Base-by-base conservation (phyloP, 352 stramenopile genomes). In the Pseudoperonospora humuli region DNA sequence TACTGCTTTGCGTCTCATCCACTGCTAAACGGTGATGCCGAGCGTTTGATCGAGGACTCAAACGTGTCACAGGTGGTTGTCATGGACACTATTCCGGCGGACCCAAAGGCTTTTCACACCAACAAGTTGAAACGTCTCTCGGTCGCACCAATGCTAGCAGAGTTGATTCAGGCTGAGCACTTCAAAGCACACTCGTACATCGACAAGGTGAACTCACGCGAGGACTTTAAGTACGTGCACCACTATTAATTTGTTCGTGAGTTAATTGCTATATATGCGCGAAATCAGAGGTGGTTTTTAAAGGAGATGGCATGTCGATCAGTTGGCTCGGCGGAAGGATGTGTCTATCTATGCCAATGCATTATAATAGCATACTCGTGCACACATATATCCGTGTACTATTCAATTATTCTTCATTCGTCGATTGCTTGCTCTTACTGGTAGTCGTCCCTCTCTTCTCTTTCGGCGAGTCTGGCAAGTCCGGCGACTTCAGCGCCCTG, bases 1-100 rank as follows among this genome's bases (percentile, higher is more conserved):
- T 93, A 91, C 66, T 87, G 79, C 65, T 95, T 95, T 50, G 81
- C 84, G 17, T 95, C 84, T 32, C 86, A 97, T 64, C 82, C 84
- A 45, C 57, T 97, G 51, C 73, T 96, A n/a, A 90, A 75, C 11
- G 76, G 81, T 18, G 74, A 96, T 20, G 75, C 85, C 10, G 80
- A 95, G 47, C 75, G 78, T 38, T 61, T 88, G 41, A 95, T 96
- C 29, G 75, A 93, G 18, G 67, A 92, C 4, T 84, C 70, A 27
- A 70, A 81, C 2, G 67, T 96, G 17, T 67, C 70, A 17, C 73
- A 95, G 33, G 82, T 96, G 15, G 70, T 96, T 29, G 82, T 95
- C 42, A 94, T 94, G 70, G 82, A 96, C 64, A 95, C 85, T 40
- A 87, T 96, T 46, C 81, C 84, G 15, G 58, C 61, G 11, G 67